Percentiles rank a stretch among this genome's conserved stretches.
These are phyloP conservation scores for Volvox africanus DNA, from an alignment of 139 green algal genomes.

Conservation along the genomic window DNA sequence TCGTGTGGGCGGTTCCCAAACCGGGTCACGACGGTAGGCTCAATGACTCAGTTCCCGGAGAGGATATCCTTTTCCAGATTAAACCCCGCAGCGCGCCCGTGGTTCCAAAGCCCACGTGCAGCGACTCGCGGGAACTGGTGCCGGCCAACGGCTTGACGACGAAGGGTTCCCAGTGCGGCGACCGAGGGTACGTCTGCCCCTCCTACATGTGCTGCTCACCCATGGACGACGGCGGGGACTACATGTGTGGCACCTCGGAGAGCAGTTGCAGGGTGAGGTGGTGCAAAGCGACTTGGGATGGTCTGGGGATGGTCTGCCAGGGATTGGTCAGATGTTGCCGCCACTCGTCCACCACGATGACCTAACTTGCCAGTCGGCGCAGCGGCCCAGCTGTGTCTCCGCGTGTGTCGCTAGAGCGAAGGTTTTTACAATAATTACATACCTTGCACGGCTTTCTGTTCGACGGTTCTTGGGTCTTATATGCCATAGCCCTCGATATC, in stretches of 20 bases:
- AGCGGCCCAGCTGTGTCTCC: no score
- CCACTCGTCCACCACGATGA: no score
- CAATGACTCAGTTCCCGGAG: neutral
- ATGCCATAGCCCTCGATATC: no score
- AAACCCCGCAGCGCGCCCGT: neutral
- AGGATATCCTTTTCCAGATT: neutral
- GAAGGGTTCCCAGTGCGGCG: neutral
- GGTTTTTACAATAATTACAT: no score
- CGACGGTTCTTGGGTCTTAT: no score
- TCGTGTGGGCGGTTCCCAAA: conserved; percentile 26
- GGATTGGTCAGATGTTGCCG: no score
- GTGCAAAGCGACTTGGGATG: neutral
- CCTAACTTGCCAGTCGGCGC: no score
- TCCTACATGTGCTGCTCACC: conserved; percentile 32
- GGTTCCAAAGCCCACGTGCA: conserved; percentile 3
- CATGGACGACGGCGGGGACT: neutral
- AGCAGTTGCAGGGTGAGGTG: neutral
- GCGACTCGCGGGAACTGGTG: neutral
- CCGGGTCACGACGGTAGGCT: no score
- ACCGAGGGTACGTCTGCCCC: conserved; percentile 1
- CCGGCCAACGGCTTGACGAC: neutral
- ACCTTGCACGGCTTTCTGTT: no score
- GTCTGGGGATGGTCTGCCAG: no score
- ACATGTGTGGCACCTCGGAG: neutral
- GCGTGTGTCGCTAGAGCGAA: no score